Base-by-base conservation (phyloP, 257 asterid genomes). In the Capsicum chinense region DNA sequence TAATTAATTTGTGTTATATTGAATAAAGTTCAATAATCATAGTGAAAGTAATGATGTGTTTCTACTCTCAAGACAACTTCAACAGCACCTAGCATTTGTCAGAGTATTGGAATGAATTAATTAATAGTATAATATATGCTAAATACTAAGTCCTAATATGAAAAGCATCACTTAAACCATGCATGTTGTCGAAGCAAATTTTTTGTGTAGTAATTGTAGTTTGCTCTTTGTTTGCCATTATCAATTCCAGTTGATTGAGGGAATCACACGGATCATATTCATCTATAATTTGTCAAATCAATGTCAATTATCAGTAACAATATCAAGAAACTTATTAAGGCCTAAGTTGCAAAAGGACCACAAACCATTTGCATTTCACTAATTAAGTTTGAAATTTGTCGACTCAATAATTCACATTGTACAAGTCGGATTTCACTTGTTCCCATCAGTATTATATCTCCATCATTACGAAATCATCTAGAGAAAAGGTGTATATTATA, bases 281-380 rank as follows among this genome's bases (percentile, higher is more conserved):
- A 52, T 52, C 81, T 39, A 26, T n/a, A 37, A 39, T 19, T 37
- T 7, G 78, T 39, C 26, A 39, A 52, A 15, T 15, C 52, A 68
- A 66, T 66, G 48, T 33, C 62, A 76, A 76, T 21, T 52, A 13
- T 50, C 62, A 50, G 17, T 50, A 50, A 52, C 81, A 76, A 52
- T 76, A 52, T 76, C 47, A 19, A 76, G 21, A 52, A 52, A 76
- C 63, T 76, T 52, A 26, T 50, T 19, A 11, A 50, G 44, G 50
- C 80, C 6, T 12, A 74, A 76, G 21, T 76, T 76, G 81, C 81
- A 76, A 50, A 74, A 74, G 42, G 81, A 74, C 62, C 50, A 52
- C 8, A 74, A 52, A 74, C 81, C 47, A 52, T 6, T 21, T 76
- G 81, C 42, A 76, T 21, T 76, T 52, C 47, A 52, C 21, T 76